These are phyloP conservation scores for Trichoderma oligosporum DNA, from an alignment of 2,329 filamentous ascomycete genomes.

Conservation along the genomic window DNA sequence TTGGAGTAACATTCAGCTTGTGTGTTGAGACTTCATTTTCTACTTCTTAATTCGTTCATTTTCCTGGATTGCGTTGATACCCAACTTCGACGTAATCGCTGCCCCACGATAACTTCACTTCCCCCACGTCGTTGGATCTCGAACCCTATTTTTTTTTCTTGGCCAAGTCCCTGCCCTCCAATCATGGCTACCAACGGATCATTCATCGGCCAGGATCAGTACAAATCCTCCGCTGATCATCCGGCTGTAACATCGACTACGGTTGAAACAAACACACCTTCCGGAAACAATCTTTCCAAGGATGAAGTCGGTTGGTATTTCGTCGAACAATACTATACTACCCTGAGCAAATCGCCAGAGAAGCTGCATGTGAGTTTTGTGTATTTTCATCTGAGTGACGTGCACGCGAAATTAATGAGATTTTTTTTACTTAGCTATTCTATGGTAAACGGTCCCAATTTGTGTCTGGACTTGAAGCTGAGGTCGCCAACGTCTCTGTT, in stretches of 20 bases:
- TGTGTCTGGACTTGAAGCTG: constrained; percentile 86
- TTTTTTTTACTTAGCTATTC: constrained; percentile 60
- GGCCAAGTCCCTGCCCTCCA: constrained; percentile 20
- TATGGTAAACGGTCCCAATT: constrained; percentile 96
- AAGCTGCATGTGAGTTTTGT: constrained; percentile 69
- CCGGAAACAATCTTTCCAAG: constrained; percentile 58
- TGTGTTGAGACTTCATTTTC: constrained; percentile 10
- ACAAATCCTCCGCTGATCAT: constrained; percentile 38
- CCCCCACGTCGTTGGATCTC: constrained; percentile 11
- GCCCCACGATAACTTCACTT: constrained; percentile 16
- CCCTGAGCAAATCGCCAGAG: constrained; percentile 87
- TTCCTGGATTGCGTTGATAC: constrained; percentile 19
- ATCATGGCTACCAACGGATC: constrained; percentile 58
- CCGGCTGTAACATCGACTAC: constrained; percentile 35
- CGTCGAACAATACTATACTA: constrained; percentile 98
- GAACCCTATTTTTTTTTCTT: neutral
- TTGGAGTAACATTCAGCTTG: constrained; percentile 18
- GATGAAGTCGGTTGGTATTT: constrained; percentile 99
- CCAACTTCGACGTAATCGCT: constrained; percentile 21
- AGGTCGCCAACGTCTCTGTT: constrained; percentile 79
- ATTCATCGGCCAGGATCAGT: constrained; percentile 44
- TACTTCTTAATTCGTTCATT: constrained; percentile 4
- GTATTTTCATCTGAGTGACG: neutral
- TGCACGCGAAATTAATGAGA: neutral
- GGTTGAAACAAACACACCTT: constrained; percentile 33